These are phyloP conservation scores for Jatropha podagrica DNA, from an alignment of 441 rosid species.

Conservation along the genomic window DNA sequence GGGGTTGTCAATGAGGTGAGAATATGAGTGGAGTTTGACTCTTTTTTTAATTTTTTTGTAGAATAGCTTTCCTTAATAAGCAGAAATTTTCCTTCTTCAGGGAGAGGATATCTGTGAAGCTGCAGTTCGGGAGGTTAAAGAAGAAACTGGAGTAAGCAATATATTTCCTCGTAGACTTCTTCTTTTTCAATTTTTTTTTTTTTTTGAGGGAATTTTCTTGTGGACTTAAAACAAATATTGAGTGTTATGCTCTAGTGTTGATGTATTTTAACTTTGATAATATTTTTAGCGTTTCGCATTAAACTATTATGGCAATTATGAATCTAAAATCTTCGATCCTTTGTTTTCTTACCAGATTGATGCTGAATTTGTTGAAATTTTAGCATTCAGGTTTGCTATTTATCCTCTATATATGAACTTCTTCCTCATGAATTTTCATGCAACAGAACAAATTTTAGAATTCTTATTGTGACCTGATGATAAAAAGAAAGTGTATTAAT, in stretches of 20 bases:
- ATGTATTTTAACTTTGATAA: not conserved
- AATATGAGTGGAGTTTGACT: not conserved
- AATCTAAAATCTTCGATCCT: conserved; percentile 7
- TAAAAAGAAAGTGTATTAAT: not conserved
- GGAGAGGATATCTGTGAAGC: conserved; percentile 68
- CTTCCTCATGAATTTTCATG: not conserved
- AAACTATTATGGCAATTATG: not conserved
- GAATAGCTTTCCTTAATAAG: not conserved
- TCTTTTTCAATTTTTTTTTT: too few species aligned
- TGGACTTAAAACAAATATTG: not conserved
- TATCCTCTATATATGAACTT: not conserved
- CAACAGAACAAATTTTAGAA: not conserved
- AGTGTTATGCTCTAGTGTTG: not conserved
- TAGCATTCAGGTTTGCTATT: conserved; percentile 64
- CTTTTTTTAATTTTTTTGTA: not conserved
- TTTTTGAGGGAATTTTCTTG: not conserved
- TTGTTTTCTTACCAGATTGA: conserved; percentile 40
- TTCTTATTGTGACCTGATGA: not conserved
- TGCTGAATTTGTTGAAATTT: conserved; percentile 58
- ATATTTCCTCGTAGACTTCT: too few species aligned
- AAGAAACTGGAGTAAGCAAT: conserved; percentile 76
- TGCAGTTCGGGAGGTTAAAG: conserved; percentile 67
- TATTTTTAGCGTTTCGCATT: not conserved
- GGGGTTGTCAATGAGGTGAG: conserved; percentile 68
- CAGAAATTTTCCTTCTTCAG: conserved; percentile 32